Conservation (phyloP, 2,329 filamentous ascomycete species). For the Lachnellula cervina region DNA sequence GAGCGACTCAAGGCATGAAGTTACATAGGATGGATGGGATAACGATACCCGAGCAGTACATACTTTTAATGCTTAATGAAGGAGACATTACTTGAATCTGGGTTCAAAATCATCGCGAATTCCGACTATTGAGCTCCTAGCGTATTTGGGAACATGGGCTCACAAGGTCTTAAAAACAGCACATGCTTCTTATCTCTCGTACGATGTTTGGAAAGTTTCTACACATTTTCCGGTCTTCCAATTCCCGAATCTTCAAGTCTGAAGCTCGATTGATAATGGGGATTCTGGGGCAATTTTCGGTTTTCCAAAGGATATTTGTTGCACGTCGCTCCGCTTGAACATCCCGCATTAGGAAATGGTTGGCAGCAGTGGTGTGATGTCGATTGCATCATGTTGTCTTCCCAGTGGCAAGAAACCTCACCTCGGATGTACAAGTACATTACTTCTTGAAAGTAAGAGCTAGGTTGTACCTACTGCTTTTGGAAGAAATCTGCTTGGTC, state of each 20-base stretch:
- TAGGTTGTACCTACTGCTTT: background rate
- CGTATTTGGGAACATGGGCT: background rate
- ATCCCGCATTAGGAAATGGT: slow-evolving; percentile 3
- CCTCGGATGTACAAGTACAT: background rate
- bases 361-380: slow-evolving; percentile 1
- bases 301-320: background rate
- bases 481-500: no score
- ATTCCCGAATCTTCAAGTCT: background rate
- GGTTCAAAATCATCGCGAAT: background rate
- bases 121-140: background rate
- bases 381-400: background rate
- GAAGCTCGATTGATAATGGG: background rate
- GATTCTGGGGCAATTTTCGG: background rate
- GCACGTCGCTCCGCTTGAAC: slow-evolving; percentile 8
- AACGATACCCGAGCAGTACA: background rate
- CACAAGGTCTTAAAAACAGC: no score
- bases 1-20: slow-evolving; percentile 64
- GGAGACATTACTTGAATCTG: background rate
- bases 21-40: background rate
- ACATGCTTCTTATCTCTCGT: background rate
- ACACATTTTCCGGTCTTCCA: background rate
- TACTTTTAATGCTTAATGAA: background rate
- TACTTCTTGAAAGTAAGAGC: background rate
- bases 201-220: background rate
- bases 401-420: background rate